Base-by-base conservation (phyloP, 805 yeast genomes). In the Starmerella sp. region DNA sequence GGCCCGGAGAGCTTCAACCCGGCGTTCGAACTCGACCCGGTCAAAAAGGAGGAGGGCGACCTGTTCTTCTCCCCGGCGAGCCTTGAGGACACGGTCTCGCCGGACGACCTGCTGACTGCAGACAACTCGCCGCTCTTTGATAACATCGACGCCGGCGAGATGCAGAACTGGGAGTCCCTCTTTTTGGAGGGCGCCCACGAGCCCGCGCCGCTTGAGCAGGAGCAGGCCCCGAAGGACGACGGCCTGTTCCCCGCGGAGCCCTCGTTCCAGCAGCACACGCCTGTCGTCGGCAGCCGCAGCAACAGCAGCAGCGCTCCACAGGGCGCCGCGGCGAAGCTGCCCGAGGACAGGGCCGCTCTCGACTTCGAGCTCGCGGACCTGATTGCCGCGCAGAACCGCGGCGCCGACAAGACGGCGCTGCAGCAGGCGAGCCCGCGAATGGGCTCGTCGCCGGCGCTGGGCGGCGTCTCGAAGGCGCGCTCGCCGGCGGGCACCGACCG, bases 41-140 rank as follows among this genome's bases (percentile, higher is more conserved):
- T 46, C 15, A 46, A 46, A 14, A 46, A 15, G 8, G 54, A 44
- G 48, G 48, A 57, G 44, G 6, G 31, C 14, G 55, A 53, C 52
- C 49, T 54, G 35, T 37, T 57, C 48, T 46, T 46, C 39, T 54
- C 58, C 3, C 62, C 60, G 17, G 61, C 55, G 43, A 54, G 58
- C 38, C 44, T 57, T 47, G 55, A 57, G 30, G 50, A 51, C 38
- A 51, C 60, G 8, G 44, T 60, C n/a, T 55, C 58, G 14, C 64
- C 66, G 13, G 61, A 57, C 34, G 65, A 58, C 39, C 56, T 63
- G 6, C 48, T 56, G 2, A 48, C 60, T 10, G 62, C 57, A 8
- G 63, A 56, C 48, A 53, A 56, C 53, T 60, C 67, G 15, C 67
- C 73, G 13, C 59, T 71, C 29, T 70, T 71, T 58, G 63, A 64